These are phyloP conservation scores for Suillus ampliporus DNA, from an alignment of 768 basidiomycete genomes.

Conservation along the genomic window DNA sequence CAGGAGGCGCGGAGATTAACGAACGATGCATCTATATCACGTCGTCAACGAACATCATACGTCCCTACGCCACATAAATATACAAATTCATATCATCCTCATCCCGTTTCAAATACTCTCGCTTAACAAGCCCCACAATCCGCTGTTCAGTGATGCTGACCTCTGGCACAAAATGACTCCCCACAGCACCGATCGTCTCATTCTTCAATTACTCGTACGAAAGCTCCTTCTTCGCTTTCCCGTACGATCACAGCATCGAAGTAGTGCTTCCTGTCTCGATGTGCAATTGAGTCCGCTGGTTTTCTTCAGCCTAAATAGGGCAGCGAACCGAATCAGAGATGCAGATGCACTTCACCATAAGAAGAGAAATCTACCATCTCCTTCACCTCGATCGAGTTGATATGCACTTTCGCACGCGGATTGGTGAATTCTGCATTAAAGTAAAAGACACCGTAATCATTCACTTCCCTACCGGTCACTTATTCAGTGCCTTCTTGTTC, in stretches of 20 bases:
- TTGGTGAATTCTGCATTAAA: conserved; percentile 88
- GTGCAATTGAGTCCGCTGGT: conserved; percentile 75
- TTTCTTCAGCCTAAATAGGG: conserved; percentile 77
- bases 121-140: conserved; percentile 81
- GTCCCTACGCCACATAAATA: conserved; percentile 74
- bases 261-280: conserved; percentile 89
- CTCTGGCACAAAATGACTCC: conserved; percentile 84
- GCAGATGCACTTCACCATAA: background rate
- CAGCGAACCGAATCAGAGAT: background rate
- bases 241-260: conserved; percentile 97
- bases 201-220: conserved; percentile 79
- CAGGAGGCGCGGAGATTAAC: conserved; percentile 30
- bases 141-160: conserved; percentile 86
- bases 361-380: conserved; percentile 69
- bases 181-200: conserved; percentile 85
- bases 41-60: background rate
- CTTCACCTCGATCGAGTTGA: conserved; percentile 95
- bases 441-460: conserved; percentile 64
- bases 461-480: too few species aligned
- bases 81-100: conserved; percentile 73
- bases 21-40: conserved; percentile 60
- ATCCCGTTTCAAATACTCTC: conserved; percentile 84
- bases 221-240: conserved; percentile 89
- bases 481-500: too few species aligned
- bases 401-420: conserved; percentile 78